phyloP scores from a whole-genome alignment of 495 filamentous ascomycete species.

The Oidiodendron maius region DNA sequence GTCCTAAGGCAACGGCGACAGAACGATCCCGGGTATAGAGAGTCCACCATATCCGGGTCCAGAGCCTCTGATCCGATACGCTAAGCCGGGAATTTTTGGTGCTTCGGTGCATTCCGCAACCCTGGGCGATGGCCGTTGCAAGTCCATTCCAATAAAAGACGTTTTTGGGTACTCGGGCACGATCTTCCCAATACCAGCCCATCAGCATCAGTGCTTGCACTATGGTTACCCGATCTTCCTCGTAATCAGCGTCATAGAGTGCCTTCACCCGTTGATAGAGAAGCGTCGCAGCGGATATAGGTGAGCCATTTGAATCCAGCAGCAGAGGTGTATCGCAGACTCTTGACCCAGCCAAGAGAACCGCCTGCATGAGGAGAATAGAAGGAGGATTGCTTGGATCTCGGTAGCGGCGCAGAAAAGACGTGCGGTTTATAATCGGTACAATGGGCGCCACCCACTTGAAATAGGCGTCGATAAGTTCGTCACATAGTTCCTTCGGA shows the following conservation, averaged over 20 bases:
- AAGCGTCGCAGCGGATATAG: neutral
- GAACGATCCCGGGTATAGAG: conserved; percentile 9
- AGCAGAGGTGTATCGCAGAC: neutral
- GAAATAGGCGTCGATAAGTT: conserved; percentile 9
- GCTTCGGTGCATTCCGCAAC: conserved; percentile 9
- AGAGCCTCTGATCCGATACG: conserved; percentile 2
- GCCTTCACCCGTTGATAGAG: conserved; percentile 9
- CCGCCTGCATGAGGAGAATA: conserved; percentile 7
- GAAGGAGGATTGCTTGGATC: conserved; percentile 6
- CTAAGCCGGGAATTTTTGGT: neutral
- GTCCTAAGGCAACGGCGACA: conserved; percentile 1
- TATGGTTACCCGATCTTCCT: conserved; percentile 6
- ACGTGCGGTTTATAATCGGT: conserved; percentile 4
- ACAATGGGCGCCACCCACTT: conserved; percentile 11
- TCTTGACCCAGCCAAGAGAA: conserved; percentile 3
- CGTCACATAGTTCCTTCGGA: conserved; percentile 3
- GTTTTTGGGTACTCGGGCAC: conserved; percentile 1
- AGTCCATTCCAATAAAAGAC: conserved; percentile 13
- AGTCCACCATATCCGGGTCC: conserved; percentile 14
- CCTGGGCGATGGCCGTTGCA: conserved; percentile 6
- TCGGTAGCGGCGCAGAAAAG: conserved; percentile 3
- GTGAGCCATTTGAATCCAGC: neutral
- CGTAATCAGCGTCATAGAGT: conserved; percentile 9
- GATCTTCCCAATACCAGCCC: conserved; percentile 9
- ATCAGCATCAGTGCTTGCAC: conserved; percentile 9